Percentiles rank a stretch among this genome's conserved stretches.
phyloP scores from a whole-genome alignment of 257 asterid species.

The Solanum bulbocastanum region DNA sequence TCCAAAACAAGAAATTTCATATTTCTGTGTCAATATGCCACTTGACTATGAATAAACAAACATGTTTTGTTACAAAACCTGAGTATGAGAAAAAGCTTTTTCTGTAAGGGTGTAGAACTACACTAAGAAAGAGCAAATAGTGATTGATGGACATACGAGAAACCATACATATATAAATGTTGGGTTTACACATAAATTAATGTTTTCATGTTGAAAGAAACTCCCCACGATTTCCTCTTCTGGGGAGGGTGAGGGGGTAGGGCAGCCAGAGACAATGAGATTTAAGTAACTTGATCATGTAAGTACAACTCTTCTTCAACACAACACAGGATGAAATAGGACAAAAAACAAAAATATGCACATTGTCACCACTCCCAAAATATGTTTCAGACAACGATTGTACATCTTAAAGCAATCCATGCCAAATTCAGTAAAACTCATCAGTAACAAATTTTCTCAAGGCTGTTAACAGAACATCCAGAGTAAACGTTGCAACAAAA shows the following conservation, averaged over 20 bases:
- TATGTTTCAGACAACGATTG: neutral
- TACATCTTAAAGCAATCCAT: neutral
- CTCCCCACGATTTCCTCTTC: neutral
- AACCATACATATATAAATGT: neutral
- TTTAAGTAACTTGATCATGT: neutral
- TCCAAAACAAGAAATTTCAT: neutral
- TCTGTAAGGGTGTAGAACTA: neutral
- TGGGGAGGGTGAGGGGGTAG: neutral
- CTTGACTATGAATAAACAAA: neutral
- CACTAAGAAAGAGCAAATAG: neutral
- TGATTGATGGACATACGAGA: neutral
- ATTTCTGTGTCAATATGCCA: neutral
- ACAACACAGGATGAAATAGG: neutral
- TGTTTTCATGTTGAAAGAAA: neutral
- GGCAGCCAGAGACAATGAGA: neutral
- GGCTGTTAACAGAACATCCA: neutral
- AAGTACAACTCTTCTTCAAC: neutral
- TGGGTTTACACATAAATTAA: neutral
- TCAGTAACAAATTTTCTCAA: neutral
- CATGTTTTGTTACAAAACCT: neutral
- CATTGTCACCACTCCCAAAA: neutral
- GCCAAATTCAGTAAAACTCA: neutral
- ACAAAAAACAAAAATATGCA: neutral
- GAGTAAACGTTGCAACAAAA: neutral
- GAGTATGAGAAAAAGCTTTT: neutral